A percentile compares a stretch with the other conserved stretches of the same genome.
Conservation (phyloP, 805 yeast species). For the Schwanniomyces vanrijiae region DNA sequence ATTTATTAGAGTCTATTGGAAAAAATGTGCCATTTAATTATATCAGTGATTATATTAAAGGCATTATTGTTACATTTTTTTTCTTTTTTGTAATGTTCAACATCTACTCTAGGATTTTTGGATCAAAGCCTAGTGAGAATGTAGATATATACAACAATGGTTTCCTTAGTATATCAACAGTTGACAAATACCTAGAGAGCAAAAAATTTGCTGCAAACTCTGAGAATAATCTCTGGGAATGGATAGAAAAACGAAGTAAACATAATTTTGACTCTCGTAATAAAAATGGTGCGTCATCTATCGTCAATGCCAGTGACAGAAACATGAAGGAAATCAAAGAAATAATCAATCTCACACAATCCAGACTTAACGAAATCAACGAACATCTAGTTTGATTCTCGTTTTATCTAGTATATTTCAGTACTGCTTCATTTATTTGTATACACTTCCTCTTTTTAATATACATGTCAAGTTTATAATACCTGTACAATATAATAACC, state of each 20-base stretch:
- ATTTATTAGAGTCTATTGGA: slow-evolving; percentile 25
- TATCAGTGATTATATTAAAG: slow-evolving; percentile 20
- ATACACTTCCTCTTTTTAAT: too few species aligned
- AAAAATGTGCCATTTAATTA: slow-evolving; percentile 27
- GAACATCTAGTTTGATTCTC: slow-evolving; percentile 3
- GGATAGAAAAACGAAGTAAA: slow-evolving; percentile 51
- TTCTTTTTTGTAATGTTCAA: slow-evolving; percentile 12
- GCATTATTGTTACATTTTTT: slow-evolving; percentile 15
- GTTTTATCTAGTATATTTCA: too few species aligned
- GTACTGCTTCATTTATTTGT: too few species aligned
- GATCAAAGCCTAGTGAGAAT: not conserved
- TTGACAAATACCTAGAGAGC: slow-evolving; percentile 29
- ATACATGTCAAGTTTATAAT: too few species aligned
- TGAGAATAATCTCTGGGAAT: slow-evolving; percentile 69
- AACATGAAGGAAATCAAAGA: slow-evolving; percentile 23
- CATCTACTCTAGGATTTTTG: slow-evolving; percentile 18
- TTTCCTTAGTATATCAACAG: slow-evolving; percentile 41
- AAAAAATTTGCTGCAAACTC: slow-evolving; percentile 36
- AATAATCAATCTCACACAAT: slow-evolving; percentile 44
- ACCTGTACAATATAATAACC: not conserved
- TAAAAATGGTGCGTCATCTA: not conserved
- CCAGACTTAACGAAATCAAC: slow-evolving; percentile 36
- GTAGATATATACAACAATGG: slow-evolving; percentile 30
- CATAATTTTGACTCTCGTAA: slow-evolving; percentile 4
- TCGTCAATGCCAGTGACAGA: not conserved